phyloP scores from a whole-genome alignment of 208 protist genomes.

The Wallacemonas sp. region DNA sequence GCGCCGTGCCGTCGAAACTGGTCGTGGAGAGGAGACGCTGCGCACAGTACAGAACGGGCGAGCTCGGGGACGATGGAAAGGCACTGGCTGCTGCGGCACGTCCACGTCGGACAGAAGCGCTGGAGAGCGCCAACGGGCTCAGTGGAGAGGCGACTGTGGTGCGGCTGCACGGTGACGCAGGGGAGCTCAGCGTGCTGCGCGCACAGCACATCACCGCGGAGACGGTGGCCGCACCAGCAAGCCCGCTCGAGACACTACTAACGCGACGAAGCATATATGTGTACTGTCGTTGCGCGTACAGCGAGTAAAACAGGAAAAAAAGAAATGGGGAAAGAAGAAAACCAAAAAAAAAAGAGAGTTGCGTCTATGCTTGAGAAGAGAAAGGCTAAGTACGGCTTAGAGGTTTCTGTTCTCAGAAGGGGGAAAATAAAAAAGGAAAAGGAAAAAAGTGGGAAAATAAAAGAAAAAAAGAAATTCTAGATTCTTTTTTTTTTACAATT shows the following conservation, averaged over 20 bases:
- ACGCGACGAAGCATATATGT: slow-evolving; percentile 19
- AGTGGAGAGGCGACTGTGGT: neutral
- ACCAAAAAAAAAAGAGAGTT: neutral
- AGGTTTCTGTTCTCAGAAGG: neutral
- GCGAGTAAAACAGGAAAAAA: slow-evolving; percentile 12
- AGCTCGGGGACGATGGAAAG: neutral
- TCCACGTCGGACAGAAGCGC: too few species aligned
- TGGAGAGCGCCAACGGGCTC: neutral
- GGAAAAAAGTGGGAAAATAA: neutral
- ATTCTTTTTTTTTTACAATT: slow-evolving; percentile 4
- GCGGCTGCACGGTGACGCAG: neutral
- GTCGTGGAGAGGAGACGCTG: neutral
- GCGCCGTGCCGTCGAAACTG: neutral
- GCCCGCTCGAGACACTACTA: neutral
- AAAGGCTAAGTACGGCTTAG: neutral
- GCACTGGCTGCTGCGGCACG: neutral
- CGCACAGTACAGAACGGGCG: neutral
- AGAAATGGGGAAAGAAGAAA: slow-evolving; percentile 9
- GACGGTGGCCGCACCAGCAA: neutral
- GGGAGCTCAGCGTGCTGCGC: neutral
- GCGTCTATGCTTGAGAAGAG: neutral
- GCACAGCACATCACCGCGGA: neutral
- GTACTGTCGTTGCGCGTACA: too few species aligned
- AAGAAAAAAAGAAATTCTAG: slow-evolving; percentile 6
- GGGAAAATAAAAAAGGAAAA: slow-evolving; percentile 16